Percentiles rank a stretch among this genome's conserved stretches.
Evolutionary conservation across 768 basidiomycete genomes (phyloP).

Genomic region (Suillus clintonianus): DNA sequence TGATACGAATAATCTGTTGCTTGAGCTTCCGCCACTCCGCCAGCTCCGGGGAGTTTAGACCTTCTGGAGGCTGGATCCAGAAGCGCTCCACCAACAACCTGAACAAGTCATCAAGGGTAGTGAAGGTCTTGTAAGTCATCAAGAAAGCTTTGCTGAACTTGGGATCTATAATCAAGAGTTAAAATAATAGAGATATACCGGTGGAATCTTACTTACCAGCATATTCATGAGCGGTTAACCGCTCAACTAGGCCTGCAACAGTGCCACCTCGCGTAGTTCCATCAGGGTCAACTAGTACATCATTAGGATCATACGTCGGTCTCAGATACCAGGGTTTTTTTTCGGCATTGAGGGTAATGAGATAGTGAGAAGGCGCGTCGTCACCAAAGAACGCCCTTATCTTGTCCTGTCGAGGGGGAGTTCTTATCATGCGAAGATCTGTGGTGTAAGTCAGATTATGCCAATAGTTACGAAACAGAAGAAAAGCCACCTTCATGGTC

Average conservation of each 20-base stretch:
- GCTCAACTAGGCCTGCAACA: constrained; percentile 58
- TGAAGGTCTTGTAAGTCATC: constrained; percentile 72
- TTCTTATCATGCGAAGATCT: constrained; percentile 18
- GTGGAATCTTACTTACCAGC: constrained; percentile 42
- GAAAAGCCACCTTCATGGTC: constrained; percentile 18
- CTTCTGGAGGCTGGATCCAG: constrained; percentile 53
- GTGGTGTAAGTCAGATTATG: neutral
- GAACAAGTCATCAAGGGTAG: constrained; percentile 55
- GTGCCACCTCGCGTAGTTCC: constrained; percentile 66
- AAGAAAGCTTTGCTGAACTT: constrained; percentile 63
- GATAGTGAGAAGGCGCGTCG: constrained; percentile 47
- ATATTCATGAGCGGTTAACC: constrained; percentile 65
- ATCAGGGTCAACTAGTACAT: constrained; percentile 65
- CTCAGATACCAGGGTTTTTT: constrained; percentile 62
- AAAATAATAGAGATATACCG: neutral
- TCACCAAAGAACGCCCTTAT: constrained; percentile 53
- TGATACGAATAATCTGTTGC: constrained; percentile 57
- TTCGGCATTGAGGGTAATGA: constrained; percentile 41
- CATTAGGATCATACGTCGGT: constrained; percentile 53
- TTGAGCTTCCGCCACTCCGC: constrained; percentile 59
- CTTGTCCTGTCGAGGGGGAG: constrained; percentile 36
- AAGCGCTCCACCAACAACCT: constrained; percentile 57
- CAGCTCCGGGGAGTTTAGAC: constrained; percentile 43
- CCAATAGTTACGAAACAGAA: neutral
- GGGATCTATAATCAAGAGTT: constrained; percentile 40